phyloP scores from a whole-genome alignment of 2,329 filamentous ascomycete species.

The Paecilomyces fulvus region DNA sequence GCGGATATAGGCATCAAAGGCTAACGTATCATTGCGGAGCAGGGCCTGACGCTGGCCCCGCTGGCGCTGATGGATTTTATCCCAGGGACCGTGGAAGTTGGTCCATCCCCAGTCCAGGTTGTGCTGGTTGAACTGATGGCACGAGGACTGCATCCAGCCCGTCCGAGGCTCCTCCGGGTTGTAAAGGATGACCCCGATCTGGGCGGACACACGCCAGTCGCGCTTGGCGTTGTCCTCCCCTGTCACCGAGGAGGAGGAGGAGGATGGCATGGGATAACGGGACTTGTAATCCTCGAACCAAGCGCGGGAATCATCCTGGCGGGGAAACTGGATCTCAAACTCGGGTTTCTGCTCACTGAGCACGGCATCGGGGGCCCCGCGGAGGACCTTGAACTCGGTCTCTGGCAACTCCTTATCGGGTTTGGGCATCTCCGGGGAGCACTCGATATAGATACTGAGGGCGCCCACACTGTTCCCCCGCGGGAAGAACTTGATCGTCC shows the following conservation, averaged over 20 bases:
- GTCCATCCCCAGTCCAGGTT: constrained; percentile 58
- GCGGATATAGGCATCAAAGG: constrained; percentile 54
- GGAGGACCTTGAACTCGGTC: constrained; percentile 33
- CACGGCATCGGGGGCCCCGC: constrained; percentile 27
- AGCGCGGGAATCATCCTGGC: constrained; percentile 16
- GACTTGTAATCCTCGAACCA: constrained; percentile 26
- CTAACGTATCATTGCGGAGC: constrained; percentile 52
- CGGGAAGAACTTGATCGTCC: constrained; percentile 59
- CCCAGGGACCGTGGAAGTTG: constrained; percentile 51
- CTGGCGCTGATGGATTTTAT: constrained; percentile 50
- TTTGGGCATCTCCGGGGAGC: constrained; percentile 42
- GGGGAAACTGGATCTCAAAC: constrained; percentile 20
- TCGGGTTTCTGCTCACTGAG: constrained; percentile 24
- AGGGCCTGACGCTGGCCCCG: constrained; percentile 51
- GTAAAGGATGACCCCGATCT: constrained; percentile 54
- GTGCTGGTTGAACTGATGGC: constrained; percentile 51
- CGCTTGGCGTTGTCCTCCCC: constrained; percentile 5
- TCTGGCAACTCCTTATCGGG: constrained; percentile 29
- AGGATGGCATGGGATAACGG: constrained; percentile 12
- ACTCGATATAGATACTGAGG: constrained; percentile 54
- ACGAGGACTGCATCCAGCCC: constrained; percentile 47
- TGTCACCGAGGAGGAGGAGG: constrained; percentile 1
- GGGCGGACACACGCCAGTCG: constrained; percentile 47
- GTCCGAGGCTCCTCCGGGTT: constrained; percentile 55
- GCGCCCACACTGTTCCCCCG: constrained; percentile 51